These are phyloP conservation scores for Halteria grandinella DNA, from an alignment of 73 alveolate genomes.

Conservation along the genomic window DNA sequence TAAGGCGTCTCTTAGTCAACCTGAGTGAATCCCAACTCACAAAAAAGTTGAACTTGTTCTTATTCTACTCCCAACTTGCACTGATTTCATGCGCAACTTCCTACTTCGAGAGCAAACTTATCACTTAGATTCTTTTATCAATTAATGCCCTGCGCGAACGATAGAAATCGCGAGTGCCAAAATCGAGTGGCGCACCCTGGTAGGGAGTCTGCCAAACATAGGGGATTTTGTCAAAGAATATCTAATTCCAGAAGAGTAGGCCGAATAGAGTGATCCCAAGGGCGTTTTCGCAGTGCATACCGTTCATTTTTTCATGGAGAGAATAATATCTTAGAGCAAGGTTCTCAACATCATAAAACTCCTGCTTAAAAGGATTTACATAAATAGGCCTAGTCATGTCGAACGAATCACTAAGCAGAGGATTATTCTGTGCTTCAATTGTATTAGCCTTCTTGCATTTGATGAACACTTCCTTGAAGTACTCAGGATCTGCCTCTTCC, in stretches of 20 bases:
- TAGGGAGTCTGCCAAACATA: conserved; percentile 84
- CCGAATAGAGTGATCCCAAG: conserved; percentile 79
- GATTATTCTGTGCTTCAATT: neutral
- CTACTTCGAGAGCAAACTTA: conserved; percentile 44
- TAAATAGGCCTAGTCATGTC: conserved; percentile 25
- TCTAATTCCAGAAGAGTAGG: conserved; percentile 85
- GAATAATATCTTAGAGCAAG: conserved; percentile 81
- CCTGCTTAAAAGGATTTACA: conserved; percentile 7
- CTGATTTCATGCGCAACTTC: conserved; percentile 59
- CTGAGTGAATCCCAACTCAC: conserved; percentile 81
- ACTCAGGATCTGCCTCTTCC: conserved; percentile 36
- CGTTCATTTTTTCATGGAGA: conserved; percentile 67
- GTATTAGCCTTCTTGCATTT: conserved; percentile 45
- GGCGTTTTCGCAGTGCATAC: conserved; percentile 89
- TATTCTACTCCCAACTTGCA: conserved; percentile 60
- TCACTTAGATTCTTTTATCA: conserved; percentile 54
- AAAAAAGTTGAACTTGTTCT: conserved; percentile 71
- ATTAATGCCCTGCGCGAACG: conserved; percentile 69
- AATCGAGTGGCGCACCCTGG: conserved; percentile 87
- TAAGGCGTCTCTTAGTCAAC: conserved; percentile 42
- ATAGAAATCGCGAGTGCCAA: conserved; percentile 82
- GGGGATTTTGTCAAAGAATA: conserved; percentile 80
- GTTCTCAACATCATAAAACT: conserved; percentile 79
- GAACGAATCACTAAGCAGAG: neutral
- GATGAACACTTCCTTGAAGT: conserved; percentile 38